Percentiles rank a stretch among this genome's conserved stretches.
These are phyloP conservation scores for Bruguiera hainesii DNA, from an alignment of 441 rosid species.

Conservation along the genomic window DNA sequence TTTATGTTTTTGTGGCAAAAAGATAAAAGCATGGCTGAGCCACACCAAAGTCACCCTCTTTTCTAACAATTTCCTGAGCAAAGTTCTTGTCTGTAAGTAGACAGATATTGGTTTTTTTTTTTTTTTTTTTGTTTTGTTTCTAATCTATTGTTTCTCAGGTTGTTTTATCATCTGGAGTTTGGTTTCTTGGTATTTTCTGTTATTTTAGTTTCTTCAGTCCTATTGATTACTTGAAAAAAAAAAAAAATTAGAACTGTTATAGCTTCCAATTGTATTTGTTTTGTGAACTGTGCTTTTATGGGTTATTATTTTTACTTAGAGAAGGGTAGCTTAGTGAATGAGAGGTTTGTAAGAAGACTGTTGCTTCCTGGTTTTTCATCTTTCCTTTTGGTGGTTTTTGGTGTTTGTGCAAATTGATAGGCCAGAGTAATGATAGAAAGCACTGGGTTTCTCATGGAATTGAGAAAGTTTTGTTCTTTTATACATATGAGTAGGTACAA, in stretches of 20 bases:
- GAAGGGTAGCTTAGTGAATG: neutral
- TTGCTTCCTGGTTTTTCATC: neutral
- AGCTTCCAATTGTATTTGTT: neutral
- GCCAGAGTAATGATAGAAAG: conserved; percentile 8
- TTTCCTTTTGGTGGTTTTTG: conserved; percentile 1
- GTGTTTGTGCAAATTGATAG: conserved; percentile 14
- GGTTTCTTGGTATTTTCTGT: neutral
- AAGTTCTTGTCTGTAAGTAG: neutral
- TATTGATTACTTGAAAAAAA: neutral
- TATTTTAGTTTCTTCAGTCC: neutral
- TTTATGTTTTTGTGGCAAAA: no score
- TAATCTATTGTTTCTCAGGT: no score
- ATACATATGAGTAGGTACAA: conserved; percentile 15
- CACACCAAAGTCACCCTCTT: neutral
- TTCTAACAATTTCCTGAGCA: neutral
- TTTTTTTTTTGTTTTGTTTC: no score
- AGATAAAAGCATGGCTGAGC: neutral
- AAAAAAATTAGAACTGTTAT: neutral
- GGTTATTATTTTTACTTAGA: neutral
- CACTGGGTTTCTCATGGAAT: conserved; percentile 3
- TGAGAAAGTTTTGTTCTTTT: conserved; percentile 10
- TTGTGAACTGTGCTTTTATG: neutral
- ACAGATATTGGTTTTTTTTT: neutral
- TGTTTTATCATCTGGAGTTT: neutral
- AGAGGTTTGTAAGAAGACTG: neutral